Percentiles rank a stretch among this genome's conserved stretches.
Evolutionary conservation across 1,284 basidiomycete species (phyloP).

Genomic region (Sphagnurus paluster): DNA sequence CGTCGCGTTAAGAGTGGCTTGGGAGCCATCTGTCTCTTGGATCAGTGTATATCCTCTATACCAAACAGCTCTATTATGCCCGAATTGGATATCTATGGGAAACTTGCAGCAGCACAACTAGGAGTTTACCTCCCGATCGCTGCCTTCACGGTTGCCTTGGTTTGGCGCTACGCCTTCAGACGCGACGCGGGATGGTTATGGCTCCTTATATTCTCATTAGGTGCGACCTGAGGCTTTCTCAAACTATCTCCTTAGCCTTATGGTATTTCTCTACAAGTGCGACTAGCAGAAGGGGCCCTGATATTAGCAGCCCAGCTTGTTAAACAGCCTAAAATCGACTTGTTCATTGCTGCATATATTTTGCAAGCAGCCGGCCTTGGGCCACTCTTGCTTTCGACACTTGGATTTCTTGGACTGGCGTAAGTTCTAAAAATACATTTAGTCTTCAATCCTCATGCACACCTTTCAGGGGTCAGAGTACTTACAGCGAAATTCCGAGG

Average conservation of each 20-base stretch:
- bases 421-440: slow-evolving; percentile 25
- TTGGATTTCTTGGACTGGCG: slow-evolving; percentile 63
- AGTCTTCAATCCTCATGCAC: slow-evolving; percentile 9
- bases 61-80: slow-evolving; percentile 34
- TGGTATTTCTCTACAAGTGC: slow-evolving; percentile 38
- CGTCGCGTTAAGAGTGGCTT: slow-evolving; percentile 14
- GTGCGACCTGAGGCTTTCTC: slow-evolving; percentile 31
- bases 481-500: slow-evolving; percentile 44
- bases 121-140: slow-evolving; percentile 56
- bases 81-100: slow-evolving; percentile 45
- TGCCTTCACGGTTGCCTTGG: slow-evolving; percentile 41
- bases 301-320: slow-evolving; percentile 50
- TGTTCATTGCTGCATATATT: slow-evolving; percentile 52
- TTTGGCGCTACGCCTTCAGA: slow-evolving; percentile 51
- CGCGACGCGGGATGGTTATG: slow-evolving; percentile 62
- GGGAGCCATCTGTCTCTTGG: not conserved
- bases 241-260: slow-evolving; percentile 1
- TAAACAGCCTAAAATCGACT: slow-evolving; percentile 34
- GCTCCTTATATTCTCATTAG: slow-evolving; percentile 51
- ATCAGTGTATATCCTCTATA: slow-evolving; percentile 16
- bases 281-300: slow-evolving; percentile 56
- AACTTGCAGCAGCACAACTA: slow-evolving; percentile 55
- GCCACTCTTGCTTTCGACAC: slow-evolving; percentile 51
- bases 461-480: slow-evolving; percentile 41
- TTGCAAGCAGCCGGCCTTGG: slow-evolving; percentile 57